Conservation (phyloP, 1,284 basidiomycete genomes). For the Melampsora larici-populina region DNA sequence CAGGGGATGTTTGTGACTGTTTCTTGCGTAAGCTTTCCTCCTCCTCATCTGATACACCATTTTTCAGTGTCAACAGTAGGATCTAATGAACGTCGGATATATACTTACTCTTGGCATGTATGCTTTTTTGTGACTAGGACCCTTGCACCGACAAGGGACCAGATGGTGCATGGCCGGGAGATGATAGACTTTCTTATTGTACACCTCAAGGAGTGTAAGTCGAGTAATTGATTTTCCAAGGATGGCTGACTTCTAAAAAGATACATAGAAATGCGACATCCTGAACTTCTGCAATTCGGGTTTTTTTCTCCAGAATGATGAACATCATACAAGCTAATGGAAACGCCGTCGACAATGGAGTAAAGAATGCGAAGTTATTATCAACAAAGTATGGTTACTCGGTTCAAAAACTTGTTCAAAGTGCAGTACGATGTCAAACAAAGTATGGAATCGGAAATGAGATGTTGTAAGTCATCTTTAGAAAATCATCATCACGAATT, state of each 20-base stretch:
- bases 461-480: too few relatives aligned
- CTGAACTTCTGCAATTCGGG: background rate
- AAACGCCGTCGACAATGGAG: too few relatives aligned
- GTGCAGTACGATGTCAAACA: too few relatives aligned
- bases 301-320: too few relatives aligned
- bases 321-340: conserved; percentile 33
- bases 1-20: conserved; percentile 28
- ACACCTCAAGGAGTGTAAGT: conserved; percentile 19
- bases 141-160: background rate
- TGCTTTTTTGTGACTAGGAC: background rate
- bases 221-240: background rate
- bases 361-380: too few relatives aligned
- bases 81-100: too few relatives aligned
- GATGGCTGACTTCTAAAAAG: background rate
- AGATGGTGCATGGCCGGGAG: conserved; percentile 26
- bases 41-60: background rate
- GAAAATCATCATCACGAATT: too few relatives aligned
- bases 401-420: too few relatives aligned
- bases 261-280: background rate
- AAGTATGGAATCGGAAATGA: too few relatives aligned
- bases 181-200: conserved; percentile 23
- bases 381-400: too few relatives aligned
- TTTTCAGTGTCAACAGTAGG: background rate
- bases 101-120: background rate
- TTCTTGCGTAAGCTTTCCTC: conserved; percentile 9